Evolutionary conservation across 768 basidiomycete species (phyloP).

Genomic region (Chiua virens): DNA sequence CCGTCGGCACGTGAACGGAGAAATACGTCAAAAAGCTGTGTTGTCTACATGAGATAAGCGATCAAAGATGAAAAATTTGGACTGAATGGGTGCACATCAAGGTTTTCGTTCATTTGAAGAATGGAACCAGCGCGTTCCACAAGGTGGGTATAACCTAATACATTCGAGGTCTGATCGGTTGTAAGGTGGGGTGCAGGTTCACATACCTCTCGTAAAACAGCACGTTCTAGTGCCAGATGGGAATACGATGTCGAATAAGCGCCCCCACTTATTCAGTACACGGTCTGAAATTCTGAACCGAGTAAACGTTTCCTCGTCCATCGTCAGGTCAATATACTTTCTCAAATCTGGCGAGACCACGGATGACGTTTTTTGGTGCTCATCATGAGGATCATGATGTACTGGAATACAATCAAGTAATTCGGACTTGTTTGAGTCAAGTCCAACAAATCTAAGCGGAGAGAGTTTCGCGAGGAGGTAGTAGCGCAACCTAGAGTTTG

Average conservation of each 20-base stretch:
- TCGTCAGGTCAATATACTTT: constrained; percentile 10
- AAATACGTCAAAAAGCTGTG: constrained; percentile 56
- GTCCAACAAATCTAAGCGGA: constrained; percentile 39
- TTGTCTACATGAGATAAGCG: constrained; percentile 46
- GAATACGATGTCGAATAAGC: constrained; percentile 75
- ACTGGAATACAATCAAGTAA: constrained; percentile 58
- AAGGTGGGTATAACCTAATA: constrained; percentile 69
- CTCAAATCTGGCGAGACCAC: constrained; percentile 4
- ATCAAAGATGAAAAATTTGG: no score
- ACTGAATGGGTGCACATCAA: constrained; percentile 49
- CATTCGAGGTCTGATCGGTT: not conserved
- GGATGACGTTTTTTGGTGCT: not conserved
- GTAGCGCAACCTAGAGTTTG: constrained; percentile 80
- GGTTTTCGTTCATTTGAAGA: constrained; percentile 63
- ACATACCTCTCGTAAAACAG: constrained; percentile 76
- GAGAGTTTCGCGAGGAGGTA: constrained; percentile 67
- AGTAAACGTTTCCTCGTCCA: constrained; percentile 15
- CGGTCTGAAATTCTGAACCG: constrained; percentile 53
- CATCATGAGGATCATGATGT: constrained; percentile 31
- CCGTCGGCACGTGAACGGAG: constrained; percentile 42
- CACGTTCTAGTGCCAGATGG: constrained; percentile 64
- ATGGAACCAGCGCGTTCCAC: constrained; percentile 80
- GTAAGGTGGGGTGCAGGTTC: not conserved
- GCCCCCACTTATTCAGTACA: constrained; percentile 71
- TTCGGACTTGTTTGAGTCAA: constrained; percentile 15